Evolutionary conservation across 2,329 filamentous ascomycete species (phyloP).

Genomic region (Trichoderma sp.): DNA sequence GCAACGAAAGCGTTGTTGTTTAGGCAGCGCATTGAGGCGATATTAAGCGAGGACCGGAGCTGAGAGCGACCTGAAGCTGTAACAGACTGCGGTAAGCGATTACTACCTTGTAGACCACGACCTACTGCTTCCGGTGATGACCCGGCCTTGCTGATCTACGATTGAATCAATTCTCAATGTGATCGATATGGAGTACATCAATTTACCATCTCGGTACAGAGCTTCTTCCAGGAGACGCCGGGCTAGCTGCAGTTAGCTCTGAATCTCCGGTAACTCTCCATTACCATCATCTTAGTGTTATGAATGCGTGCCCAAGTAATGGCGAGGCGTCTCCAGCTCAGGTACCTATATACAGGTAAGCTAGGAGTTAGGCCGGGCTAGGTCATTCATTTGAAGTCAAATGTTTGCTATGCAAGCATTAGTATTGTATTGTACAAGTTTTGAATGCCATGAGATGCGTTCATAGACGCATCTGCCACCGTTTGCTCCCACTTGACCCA

Average conservation of each 20-base stretch:
- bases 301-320: not conserved
- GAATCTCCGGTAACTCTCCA: slow-evolving; percentile 6
- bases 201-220: not conserved
- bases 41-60: not conserved
- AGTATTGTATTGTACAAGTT: not conserved
- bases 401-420: not conserved
- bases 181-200: not conserved
- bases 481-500: not conserved
- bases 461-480: not conserved
- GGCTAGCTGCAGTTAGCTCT: slow-evolving; percentile 1
- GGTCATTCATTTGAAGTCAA: not conserved
- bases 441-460: not conserved
- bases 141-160: not conserved
- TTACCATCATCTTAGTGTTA: not conserved
- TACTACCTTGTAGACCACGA: not conserved
- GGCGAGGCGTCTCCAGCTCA: not conserved
- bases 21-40: not conserved
- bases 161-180: not conserved
- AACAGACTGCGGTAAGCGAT: not conserved
- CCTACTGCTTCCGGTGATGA: not conserved
- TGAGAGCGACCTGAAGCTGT: not conserved
- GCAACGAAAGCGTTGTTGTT: not conserved
- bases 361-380: no score
- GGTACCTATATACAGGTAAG: not conserved
- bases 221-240: not conserved